Conservation (phyloP, 208 protist genomes). For the Borovskyia barvae region DNA sequence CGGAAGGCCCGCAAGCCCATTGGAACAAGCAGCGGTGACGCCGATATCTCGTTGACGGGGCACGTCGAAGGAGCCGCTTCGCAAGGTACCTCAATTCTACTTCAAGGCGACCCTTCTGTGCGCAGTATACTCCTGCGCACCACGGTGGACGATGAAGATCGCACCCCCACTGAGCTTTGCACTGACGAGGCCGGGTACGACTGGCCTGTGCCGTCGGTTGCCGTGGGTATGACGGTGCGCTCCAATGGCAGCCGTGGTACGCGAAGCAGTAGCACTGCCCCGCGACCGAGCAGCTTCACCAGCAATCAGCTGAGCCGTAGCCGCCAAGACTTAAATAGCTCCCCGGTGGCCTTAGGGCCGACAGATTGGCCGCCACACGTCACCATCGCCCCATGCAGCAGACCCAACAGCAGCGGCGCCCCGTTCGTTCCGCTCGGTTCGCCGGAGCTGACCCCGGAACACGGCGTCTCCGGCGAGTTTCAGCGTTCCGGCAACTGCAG, state of each 20-base stretch:
- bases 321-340: slow-evolving; percentile 6
- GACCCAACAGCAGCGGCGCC: slow-evolving; percentile 5
- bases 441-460: background rate
- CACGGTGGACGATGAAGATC: background rate
- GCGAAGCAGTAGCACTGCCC: background rate
- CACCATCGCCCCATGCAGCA: background rate
- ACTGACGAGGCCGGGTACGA: slow-evolving; percentile 12
- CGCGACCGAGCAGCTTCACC: background rate
- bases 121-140: slow-evolving; percentile 8
- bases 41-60: background rate
- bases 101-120: background rate
- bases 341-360: slow-evolving; percentile 9
- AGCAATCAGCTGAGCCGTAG: slow-evolving; percentile 1
- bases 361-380: background rate
- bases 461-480: slow-evolving; percentile 10
- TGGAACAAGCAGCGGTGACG: background rate
- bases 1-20: slow-evolving; percentile 4
- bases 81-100: background rate
- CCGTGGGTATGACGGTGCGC: too few species aligned
- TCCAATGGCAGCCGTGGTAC: too few species aligned
- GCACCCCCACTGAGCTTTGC: background rate
- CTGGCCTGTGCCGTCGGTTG: slow-evolving; percentile 16
- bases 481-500: slow-evolving; percentile 6
- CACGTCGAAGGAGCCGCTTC: background rate
- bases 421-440: slow-evolving; percentile 22